A percentile compares a stretch with the other conserved stretches of the same genome.
Evolutionary conservation across 371 early-diverging fungal species (phyloP).

Genomic region (Phascolomyces articulosus): DNA sequence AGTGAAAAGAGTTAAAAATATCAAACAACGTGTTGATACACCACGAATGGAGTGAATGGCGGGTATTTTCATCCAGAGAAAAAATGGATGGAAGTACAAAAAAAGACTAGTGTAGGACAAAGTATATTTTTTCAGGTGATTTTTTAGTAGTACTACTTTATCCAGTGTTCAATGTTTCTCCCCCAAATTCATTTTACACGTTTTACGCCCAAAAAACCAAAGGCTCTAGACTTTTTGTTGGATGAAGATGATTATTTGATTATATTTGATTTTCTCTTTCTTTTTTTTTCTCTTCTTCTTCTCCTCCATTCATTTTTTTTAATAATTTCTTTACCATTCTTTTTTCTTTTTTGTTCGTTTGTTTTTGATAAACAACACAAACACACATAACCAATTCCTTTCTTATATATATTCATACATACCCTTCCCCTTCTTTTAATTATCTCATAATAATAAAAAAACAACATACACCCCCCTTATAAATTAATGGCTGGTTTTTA

Average conservation of each 20-base stretch:
- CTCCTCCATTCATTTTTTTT: no score
- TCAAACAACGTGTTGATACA: slow-evolving; percentile 15
- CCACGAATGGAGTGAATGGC: slow-evolving; percentile 17
- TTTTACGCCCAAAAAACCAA: background rate
- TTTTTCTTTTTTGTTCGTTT: background rate
- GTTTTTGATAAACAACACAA: no score
- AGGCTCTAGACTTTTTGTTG: slow-evolving; percentile 13
- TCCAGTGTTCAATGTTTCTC: no score
- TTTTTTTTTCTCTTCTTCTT: background rate
- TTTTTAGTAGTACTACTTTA: no score
- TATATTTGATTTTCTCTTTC: background rate
- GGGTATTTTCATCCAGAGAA: slow-evolving; percentile 2
- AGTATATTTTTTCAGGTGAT: slow-evolving; percentile 1
- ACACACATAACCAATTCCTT: background rate
- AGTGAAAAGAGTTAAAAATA: no score
- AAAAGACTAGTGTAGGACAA: slow-evolving; percentile 20
- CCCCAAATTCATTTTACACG: no score
- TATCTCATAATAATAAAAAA: no score
- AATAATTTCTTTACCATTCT: slow-evolving; percentile 16
- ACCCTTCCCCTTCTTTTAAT: slow-evolving; percentile 16
- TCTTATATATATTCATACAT: background rate
- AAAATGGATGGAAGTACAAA: slow-evolving; percentile 14
- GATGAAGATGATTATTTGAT: no score
- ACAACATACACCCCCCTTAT: no score
- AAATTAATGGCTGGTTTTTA: slow-evolving; percentile 16